Evolutionary conservation across 306 rosid genomes (phyloP).

Genomic region (Prunus armeniaca): DNA sequence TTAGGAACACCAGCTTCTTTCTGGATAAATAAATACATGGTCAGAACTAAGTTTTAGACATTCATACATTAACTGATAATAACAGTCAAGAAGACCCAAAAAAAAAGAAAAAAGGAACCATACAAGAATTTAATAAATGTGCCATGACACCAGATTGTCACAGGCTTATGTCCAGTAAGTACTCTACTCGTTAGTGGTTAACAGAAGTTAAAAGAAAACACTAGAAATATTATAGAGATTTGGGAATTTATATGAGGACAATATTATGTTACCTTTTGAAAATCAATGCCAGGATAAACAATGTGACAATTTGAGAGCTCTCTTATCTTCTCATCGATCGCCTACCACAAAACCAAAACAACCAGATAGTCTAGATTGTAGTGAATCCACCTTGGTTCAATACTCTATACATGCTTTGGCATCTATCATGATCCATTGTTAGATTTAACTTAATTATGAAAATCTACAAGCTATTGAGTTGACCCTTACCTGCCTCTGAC

Average conservation of each 20-base stretch:
- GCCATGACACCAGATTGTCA: constrained; percentile 3
- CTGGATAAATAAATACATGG: constrained; percentile 40
- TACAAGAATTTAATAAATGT: not conserved
- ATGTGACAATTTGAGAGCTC: constrained; percentile 96
- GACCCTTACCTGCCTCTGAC: constrained; percentile 78
- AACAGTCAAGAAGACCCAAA: not conserved
- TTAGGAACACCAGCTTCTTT: constrained; percentile 87
- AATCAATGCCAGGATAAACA: constrained; percentile 76
- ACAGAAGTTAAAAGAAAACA: not conserved
- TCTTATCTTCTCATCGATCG: constrained; percentile 92
- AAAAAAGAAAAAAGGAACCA: constrained; percentile 3
- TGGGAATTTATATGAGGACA: not conserved
- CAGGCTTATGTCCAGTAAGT: not conserved
- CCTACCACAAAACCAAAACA: constrained; percentile 43
- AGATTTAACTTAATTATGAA: not conserved
- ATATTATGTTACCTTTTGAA: constrained; percentile 62
- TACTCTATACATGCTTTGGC: not conserved
- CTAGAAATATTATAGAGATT: not conserved
- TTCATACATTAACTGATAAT: not conserved
- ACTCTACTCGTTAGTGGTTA: not conserved
- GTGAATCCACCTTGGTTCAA: not conserved
- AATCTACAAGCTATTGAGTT: constrained; percentile 14
- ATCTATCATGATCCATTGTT: not conserved
- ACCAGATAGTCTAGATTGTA: constrained; percentile 3
- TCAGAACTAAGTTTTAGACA: constrained; percentile 13